Evolutionary conservation across 148 eudicot genomes (phyloP).

Genomic region (Vaccinium macrocarpon): DNA sequence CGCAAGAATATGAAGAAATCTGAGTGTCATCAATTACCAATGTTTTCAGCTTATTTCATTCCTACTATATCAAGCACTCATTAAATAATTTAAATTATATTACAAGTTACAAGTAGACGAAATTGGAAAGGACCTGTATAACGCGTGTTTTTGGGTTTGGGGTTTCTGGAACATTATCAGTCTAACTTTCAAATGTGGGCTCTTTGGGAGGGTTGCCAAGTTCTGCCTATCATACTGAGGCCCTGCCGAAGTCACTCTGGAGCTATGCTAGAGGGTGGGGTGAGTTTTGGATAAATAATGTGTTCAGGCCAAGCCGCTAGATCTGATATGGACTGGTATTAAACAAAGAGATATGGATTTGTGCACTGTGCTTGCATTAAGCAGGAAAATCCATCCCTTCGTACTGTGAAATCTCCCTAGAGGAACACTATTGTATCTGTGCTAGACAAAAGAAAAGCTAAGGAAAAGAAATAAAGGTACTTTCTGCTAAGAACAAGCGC

Average conservation of each 20-base stretch:
- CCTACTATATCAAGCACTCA: neutral
- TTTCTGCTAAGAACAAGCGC: neutral
- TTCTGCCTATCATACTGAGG: neutral
- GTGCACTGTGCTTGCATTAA: constrained; percentile 3
- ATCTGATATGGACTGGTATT: neutral
- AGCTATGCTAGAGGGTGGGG: neutral
- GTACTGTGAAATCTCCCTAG: neutral
- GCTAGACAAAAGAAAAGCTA: neutral
- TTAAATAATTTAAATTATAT: neutral
- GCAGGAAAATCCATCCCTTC: neutral
- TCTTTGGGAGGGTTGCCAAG: constrained; percentile 5
- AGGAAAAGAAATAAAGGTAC: neutral
- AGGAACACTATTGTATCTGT: neutral
- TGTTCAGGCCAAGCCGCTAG: neutral
- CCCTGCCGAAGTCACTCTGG: neutral
- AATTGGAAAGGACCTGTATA: neutral
- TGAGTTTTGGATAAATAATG: neutral
- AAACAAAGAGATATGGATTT: neutral
- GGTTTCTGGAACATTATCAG: neutral
- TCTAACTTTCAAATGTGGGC: neutral
- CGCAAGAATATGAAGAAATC: neutral
- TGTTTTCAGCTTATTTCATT: neutral
- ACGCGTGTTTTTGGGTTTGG: neutral
- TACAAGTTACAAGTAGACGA: neutral
- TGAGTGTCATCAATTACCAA: neutral